Conservation (phyloP, 2,329 filamentous ascomycete genomes). For the Sporothrix schenckii region DNA sequence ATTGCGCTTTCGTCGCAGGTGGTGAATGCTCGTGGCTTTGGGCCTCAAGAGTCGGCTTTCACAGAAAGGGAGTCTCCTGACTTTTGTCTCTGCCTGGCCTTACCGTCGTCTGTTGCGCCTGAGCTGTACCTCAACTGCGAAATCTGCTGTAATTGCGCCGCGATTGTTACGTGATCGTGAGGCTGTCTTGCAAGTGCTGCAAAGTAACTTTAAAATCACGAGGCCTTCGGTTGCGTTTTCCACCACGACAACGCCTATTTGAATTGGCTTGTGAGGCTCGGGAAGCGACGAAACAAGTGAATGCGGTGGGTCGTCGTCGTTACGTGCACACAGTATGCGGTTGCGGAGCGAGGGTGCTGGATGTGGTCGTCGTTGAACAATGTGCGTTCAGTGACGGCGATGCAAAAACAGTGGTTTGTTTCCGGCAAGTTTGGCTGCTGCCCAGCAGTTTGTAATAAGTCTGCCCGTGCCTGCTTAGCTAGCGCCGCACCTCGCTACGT, state of each 20-base stretch:
- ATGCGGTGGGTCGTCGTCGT: neutral
- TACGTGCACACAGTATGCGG: neutral
- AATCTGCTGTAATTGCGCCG: neutral
- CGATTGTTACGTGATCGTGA: neutral
- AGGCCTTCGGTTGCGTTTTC: neutral
- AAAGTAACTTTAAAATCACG: neutral
- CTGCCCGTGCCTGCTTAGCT: slow-evolving; percentile 26
- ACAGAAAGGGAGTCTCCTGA: neutral
- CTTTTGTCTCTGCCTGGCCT: neutral
- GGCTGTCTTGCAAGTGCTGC: neutral
- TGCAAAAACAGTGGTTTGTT: slow-evolving; percentile 33
- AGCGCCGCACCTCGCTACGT: neutral
- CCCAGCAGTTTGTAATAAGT: slow-evolving; percentile 32
- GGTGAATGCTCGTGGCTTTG: neutral
- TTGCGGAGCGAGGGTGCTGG: neutral
- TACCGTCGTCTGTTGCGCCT: neutral
- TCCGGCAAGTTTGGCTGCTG: slow-evolving; percentile 32
- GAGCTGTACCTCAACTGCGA: neutral
- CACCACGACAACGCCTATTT: neutral
- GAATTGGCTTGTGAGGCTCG: slow-evolving; percentile 2
- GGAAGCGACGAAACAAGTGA: neutral
- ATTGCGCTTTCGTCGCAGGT: neutral
- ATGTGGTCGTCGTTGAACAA: slow-evolving; percentile 18
- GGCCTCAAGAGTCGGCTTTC: neutral
- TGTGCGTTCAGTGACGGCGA: neutral